Base-by-base conservation (phyloP, 306 rosid species). In the Amphicarpaea edgeworthii region DNA sequence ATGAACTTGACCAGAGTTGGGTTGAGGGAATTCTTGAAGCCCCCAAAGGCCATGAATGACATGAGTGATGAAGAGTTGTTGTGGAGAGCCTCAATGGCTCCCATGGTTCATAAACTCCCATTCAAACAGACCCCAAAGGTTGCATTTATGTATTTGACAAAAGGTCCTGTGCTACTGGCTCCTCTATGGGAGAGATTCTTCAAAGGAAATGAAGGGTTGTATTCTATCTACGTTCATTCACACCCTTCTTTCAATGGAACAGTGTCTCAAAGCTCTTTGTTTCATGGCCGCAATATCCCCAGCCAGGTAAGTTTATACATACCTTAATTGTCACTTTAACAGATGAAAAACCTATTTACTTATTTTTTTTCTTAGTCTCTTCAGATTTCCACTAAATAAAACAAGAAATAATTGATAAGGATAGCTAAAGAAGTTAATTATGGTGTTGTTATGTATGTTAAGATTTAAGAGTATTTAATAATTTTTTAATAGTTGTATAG, bases 101-200 rank as follows among this genome's bases (percentile, higher is more conserved):
- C 91, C 0, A 34, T 34, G 76, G 57, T 85, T 45, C 21, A 4
- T 0, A 69, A 87, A 5, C 7, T n/a, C 0, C 95, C 93, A 1
- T 81, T 85, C 54, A 77, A 83, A 2, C 64, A 61, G 8, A 73
- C 70, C 0, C 90, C 91, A 19, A 93, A 94, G 73, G 82, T 94
- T 57, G 98, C 97, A 0, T 94, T 94, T 82, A 47, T 94, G 92
- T 94, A 90, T 80, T 71, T 94, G 82, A 87, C 93, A 1, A 91
- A 81, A 83, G 95, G 93, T 7, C 66, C 75, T 54, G 83, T 92
- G 21, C 3, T 66, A 2, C 42, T 94, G 88, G 94, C 90, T 81
- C 97, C 96, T 16, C 77, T 94, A 0, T 94, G 98, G 98, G 95
- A 91, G 32, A 30, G 26, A 70, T 90, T 94, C 89, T 94, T 94